Evolutionary conservation across 176 grass and related monocot species (phyloP).

Genomic region (Thinopyrum elongatum): DNA sequence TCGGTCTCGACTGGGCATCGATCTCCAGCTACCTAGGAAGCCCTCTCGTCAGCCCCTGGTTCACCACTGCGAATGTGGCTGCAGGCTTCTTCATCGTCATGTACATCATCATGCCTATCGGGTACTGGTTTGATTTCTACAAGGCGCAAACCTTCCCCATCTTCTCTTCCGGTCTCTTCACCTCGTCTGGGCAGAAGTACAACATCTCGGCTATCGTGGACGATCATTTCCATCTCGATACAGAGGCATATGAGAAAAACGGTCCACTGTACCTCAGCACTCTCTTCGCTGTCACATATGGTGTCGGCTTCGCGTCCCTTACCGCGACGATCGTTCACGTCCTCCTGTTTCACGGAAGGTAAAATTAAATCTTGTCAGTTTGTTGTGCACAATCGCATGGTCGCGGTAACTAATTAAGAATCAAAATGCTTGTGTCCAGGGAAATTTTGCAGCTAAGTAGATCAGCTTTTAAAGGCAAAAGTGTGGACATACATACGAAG

Average conservation of each 20-base stretch:
- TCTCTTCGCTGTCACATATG: slow-evolving; percentile 73
- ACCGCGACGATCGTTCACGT: slow-evolving; percentile 71
- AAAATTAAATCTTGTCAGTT: neutral
- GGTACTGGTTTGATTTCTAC: slow-evolving; percentile 75
- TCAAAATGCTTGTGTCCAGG: neutral
- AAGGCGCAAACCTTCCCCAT: slow-evolving; percentile 73
- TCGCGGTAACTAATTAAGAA: neutral
- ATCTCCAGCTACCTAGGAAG: slow-evolving; percentile 77
- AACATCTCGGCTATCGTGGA: slow-evolving; percentile 76
- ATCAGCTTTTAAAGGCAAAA: neutral
- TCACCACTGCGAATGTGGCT: slow-evolving; percentile 78
- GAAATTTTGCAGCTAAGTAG: neutral
- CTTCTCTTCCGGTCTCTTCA: slow-evolving; percentile 73
- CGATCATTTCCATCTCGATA: slow-evolving; percentile 64
- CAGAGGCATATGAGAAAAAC: slow-evolving; percentile 52
- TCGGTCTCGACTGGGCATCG: slow-evolving; percentile 73
- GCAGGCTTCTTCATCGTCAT: slow-evolving; percentile 63
- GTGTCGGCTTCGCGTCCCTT: slow-evolving; percentile 73
- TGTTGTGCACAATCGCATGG: neutral
- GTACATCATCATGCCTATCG: slow-evolving; percentile 62
- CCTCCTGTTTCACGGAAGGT: slow-evolving; percentile 87
- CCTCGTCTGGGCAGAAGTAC: slow-evolving; percentile 43
- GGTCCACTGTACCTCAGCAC: slow-evolving; percentile 69
- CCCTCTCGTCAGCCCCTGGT: slow-evolving; percentile 92
- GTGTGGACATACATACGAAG: neutral